A percentile compares a stretch with the other conserved stretches of the same genome.
Conservation (phyloP, 257 asterid species). For the Nemophila menziesii region DNA sequence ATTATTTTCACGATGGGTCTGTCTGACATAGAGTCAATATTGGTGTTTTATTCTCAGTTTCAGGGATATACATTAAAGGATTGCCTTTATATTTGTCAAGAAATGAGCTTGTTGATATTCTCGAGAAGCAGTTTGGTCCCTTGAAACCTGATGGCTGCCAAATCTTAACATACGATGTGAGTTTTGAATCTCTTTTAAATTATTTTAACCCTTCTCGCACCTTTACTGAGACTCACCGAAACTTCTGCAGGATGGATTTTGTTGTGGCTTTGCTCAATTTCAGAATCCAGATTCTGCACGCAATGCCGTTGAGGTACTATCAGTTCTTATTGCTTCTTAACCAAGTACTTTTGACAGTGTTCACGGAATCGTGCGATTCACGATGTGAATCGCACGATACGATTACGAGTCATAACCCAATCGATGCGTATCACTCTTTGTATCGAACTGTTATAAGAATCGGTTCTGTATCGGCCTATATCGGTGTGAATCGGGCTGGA, state of each 20-base stretch:
- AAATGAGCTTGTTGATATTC: constrained; percentile 22
- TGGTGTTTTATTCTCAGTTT: constrained; percentile 15
- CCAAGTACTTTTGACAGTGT: too few species aligned
- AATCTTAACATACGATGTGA: constrained; percentile 30
- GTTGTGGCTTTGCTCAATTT: constrained; percentile 64
- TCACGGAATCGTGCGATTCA: too few species aligned
- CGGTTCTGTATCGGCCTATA: too few species aligned
- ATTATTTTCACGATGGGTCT: not conserved
- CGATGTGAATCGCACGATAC: too few species aligned
- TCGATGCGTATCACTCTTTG: too few species aligned
- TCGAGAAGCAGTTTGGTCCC: constrained; percentile 47
- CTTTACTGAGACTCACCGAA: constrained; percentile 10
- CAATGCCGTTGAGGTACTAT: constrained; percentile 47
- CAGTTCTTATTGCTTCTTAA: not conserved
- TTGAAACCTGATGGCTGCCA: constrained; percentile 31
- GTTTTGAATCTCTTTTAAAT: constrained; percentile 2
- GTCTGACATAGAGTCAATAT: not conserved
- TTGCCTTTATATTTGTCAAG: constrained; percentile 33
- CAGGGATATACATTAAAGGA: constrained; percentile 37
- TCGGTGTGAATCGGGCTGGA: too few species aligned
- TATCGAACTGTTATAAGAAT: too few species aligned
- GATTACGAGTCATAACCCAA: too few species aligned
- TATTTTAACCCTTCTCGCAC: not conserved
- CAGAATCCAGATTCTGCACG: constrained; percentile 44
- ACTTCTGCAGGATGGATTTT: constrained; percentile 47